Base-by-base conservation (phyloP, 2,329 filamentous ascomycete species). In the Plectosphaerella sp. region DNA sequence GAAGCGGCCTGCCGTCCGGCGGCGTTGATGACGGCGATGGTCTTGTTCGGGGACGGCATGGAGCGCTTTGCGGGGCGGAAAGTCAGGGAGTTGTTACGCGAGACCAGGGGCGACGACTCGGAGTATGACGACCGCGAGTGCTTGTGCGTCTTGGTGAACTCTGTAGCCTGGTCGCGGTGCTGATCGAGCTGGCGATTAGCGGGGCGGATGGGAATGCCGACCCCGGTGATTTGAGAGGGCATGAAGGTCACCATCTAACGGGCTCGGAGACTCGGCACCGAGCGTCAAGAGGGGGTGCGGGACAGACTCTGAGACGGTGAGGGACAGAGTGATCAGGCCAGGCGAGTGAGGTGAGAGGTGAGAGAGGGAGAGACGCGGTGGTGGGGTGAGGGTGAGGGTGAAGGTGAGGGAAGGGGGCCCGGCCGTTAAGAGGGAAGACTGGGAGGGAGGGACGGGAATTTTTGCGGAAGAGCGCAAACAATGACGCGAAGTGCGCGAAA, bases 1-100 rank as follows among this genome's bases (percentile, higher is more conserved):
- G 92, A 97, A 53, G 93, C 93, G 58, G 93, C 91, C 77, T 99
- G 94, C 62, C 94, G 89, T 65, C 94, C 94, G 68, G 91, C 93
- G 67, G 91, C 91, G 73, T 97, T 97, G 74, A 97, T 92, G 65
- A 96, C 87, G 66, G 92, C 93, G 64, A 96, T 91, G 51, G 89
- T 94, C 75, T 92, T 94, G 66, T 82, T 78, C 45, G 80, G 79
- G 28, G 75, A 73, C 54, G 78, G 77, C 72, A 80, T 83, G 59
- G 79, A 72, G 59, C 81, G 75, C 67, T 84, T 84, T 46, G 77
- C 69, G 15, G 81, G 80, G 18, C 81, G 80, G 60, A 83, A 83
- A n/a, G 75, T 83, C 54, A 83, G 61, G 20, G 80, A 84, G 59
- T 82, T 83, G 59, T 83, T 84, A 59, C 80, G 72, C 15, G 80